A percentile compares a stretch with the other conserved stretches of the same genome.
phyloP scores from a whole-genome alignment of 176 grass and related monocot genomes.

The Bonia amplexicaulis region DNA sequence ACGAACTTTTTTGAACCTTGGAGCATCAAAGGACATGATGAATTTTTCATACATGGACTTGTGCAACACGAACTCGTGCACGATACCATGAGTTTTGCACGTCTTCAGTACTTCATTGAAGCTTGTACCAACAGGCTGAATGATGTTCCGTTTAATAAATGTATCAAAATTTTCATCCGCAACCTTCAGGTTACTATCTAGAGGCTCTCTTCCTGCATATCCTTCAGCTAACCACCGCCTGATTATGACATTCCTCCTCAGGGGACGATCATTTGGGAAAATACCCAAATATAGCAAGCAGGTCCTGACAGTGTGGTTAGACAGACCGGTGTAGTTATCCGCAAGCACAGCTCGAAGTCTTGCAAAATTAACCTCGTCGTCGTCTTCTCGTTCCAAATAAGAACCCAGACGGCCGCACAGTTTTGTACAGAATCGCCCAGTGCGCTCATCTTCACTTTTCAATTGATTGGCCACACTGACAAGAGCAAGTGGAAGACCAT shows the following conservation, averaged over 20 bases:
- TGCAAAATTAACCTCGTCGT: not conserved
- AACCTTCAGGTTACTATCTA: not conserved
- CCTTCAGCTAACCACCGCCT: slow-evolving; percentile 20
- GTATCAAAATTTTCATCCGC: not conserved
- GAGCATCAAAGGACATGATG: not conserved
- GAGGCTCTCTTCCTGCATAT: not conserved
- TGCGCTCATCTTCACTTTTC: not conserved
- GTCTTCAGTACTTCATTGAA: not conserved
- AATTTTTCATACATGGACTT: not conserved
- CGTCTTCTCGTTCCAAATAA: not conserved
- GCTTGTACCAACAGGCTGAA: not conserved
- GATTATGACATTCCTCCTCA: not conserved
- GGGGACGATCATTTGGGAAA: not conserved
- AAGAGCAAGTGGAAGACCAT: slow-evolving; percentile 5
- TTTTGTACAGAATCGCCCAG: not conserved
- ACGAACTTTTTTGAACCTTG: not conserved
- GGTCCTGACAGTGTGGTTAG: not conserved
- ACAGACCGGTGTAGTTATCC: not conserved
- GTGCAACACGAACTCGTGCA: not conserved
- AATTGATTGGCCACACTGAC: not conserved
- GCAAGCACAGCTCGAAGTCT: not conserved
- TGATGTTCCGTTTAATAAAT: not conserved
- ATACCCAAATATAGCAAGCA: not conserved
- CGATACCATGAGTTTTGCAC: not conserved
- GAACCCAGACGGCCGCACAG: not conserved